Evolutionary conservation across 805 yeast genomes (phyloP), one percentile per base, ranked within the genome.

Genomic region (Candida maris): DNA sequence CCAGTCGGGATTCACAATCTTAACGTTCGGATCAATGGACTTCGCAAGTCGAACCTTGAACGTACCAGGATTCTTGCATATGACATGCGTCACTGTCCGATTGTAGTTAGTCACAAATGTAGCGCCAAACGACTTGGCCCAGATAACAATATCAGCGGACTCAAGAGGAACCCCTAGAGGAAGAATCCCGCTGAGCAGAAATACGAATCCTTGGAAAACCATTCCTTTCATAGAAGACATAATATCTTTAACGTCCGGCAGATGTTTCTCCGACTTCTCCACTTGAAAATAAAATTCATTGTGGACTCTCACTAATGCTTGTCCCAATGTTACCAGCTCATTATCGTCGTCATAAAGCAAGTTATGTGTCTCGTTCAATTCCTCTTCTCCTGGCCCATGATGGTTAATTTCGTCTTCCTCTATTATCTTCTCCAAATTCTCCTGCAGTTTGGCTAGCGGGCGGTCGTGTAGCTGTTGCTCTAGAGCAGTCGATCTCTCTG

Each of bases 41-140:
- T 73, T 76, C 0, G 96, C 97, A 21, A 82, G 71, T 30, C 89
- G 72, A 7, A 89, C 96, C 57, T 91, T 91, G 51, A 77, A 74
- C 0, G 98, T 93, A 14, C 81, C 79, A 1, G 88, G 78, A 34
- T 81, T 81, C 41, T 81, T 75, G 27, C 96, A 85, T 13, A 91
- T 80, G 3, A 91, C 84, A 59, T 91, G 98, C 0, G 97, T 93
- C 3, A 94, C 89, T 1, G 75, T 65, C 13, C 77, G 75, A 30
- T 74, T 69, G 17, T 84, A 79, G 39, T 85, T 88, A 3, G 79
- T 68, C 1, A 82, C 82, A 6, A 91, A 88, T 2, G 68, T 68
- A 0, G 96, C 97, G 1, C 98, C 98, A 68, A 91, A 91, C 37
- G 89, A 85, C 33, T 75, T 74, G 9, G 91, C 85, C 97, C 97